Conservation (phyloP, 495 filamentous ascomycete species). For the Trichoderma orchidacearum region DNA sequence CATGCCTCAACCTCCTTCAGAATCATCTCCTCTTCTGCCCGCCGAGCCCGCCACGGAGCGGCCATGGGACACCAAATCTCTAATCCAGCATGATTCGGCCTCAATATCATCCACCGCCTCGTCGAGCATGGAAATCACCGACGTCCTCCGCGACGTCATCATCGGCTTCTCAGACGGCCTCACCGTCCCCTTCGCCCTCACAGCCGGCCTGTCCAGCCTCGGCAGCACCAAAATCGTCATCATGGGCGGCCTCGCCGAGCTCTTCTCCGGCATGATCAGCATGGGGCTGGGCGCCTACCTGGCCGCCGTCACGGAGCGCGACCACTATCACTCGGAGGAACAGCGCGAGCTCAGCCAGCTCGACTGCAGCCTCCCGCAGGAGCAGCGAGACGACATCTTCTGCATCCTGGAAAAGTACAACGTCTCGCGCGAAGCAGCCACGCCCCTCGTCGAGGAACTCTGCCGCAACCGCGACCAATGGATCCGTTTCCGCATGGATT, state of each 20-base stretch:
- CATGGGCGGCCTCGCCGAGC: slow-evolving; percentile 50
- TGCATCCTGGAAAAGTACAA: slow-evolving; percentile 30
- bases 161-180: slow-evolving; percentile 50
- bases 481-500: slow-evolving; percentile 42
- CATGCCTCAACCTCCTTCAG: neutral
- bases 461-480: slow-evolving; percentile 24
- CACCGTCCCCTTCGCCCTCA: slow-evolving; percentile 52
- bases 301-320: slow-evolving; percentile 31
- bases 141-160: slow-evolving; percentile 25
- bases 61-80: neutral
- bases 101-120: slow-evolving; percentile 40
- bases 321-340: slow-evolving; percentile 33
- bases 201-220: slow-evolving; percentile 42
- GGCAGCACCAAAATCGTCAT: slow-evolving; percentile 46
- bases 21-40: neutral
- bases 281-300: slow-evolving; percentile 56
- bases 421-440: slow-evolving; percentile 14
- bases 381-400: slow-evolving; percentile 28
- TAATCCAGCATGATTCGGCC: slow-evolving; percentile 12
- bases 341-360: slow-evolving; percentile 29
- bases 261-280: slow-evolving; percentile 47
- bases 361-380: slow-evolving; percentile 15
- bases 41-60: neutral
- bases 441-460: slow-evolving; percentile 25
- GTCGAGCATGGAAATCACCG: slow-evolving; percentile 18